Base-by-base conservation (phyloP, 345 rosid genomes). In the Trapa bicornis region DNA sequence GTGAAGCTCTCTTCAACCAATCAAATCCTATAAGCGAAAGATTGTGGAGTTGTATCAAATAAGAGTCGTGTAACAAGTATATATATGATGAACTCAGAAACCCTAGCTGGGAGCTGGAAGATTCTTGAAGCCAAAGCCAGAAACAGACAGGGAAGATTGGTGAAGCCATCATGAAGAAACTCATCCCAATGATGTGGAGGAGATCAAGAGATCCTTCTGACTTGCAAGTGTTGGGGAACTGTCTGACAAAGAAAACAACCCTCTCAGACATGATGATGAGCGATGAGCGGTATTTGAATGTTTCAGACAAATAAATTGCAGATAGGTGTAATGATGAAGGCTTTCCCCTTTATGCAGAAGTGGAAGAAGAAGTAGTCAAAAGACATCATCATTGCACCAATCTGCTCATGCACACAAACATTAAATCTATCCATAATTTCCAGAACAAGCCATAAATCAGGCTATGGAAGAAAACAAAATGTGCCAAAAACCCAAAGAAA, bases 381-480 rank as follows among this genome's bases (percentile, higher is more conserved):
- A 71, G 70, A 75, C 74, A 74, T 81, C 83, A 85, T 85, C 90
- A 85, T 85, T 85, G 80, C 80, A 70, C 84, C 86, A 83, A 83
- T 85, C 84, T 83, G 80, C 80, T 69, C 77, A 70, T 68, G 81
- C 69, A 68, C 78, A 68, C 0, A 22, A 22, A 22, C 29, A 0
- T 22, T 22, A 22, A 22, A 22, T 22, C 29, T 22, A 22, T 22
- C 29, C 29, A 22, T 22, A 22, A 22, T 22, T 22, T 22, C 29
- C 29, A 22, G 29, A 22, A 22, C 29, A 22, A 22, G 29, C 29
- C 29, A 22, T 22, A 0, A 22, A 22, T 22, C 29, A 22, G 29
- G 29, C 29, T 22, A 22, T 22, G 29, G 29, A 22, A 22, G 29
- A 22, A 22, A 22, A 22, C 29, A 22, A 22, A 22, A 22, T 22